Evolutionary conservation across 2,329 filamentous ascomycete genomes (phyloP), one percentile per base, ranked within the genome.

Genomic region (Westerdykella aurantiaca): DNA sequence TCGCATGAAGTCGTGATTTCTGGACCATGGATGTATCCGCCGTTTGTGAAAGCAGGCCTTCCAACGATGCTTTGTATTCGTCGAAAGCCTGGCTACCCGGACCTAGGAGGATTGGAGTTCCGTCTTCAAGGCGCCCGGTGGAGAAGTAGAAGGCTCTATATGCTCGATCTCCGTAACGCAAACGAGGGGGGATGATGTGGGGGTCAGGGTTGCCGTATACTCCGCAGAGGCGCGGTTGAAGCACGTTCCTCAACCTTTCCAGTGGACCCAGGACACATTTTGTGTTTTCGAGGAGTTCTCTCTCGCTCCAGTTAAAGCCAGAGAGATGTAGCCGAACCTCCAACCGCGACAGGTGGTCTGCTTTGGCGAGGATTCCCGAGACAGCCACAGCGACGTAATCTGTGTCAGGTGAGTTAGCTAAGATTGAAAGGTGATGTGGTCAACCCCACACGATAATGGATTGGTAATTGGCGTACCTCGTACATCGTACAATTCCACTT

Each of bases 401-500:
- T 61, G 1, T 0, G 33, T 48, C 18, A 44, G 29, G 11, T 12
- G 4, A 29, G 11, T 9, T 12, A 9, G 25, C 11, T 29, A 12
- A 29, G 25, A 21, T 21, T 21, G 18, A 21, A 29, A 29, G 25
- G 9, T 9, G 25, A 7, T 10, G 10, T 4, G 25, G 25, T 29
- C 9, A 2, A n/a, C 39, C 16, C 17, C n/a, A 31, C 31, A 33
- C 17, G 4, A 22, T 25, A 11, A 38, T 39, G 17, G 21, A 5
- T 18, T 25, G 16, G 10, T 38, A 7, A 9, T 17, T 9, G 1
- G 42, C 47, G 31, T 34, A 60, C 57, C 57, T 45, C 63, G 52
- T 9, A 66, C 58, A 40, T 67, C 63, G 43, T 66, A 67, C 23
- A 67, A 52, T 39, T 67, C 63, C 1, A 67, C 61, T 39, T 67